Conservation (phyloP, 2,329 filamentous ascomycete genomes). For the Blastomyces parvus region DNA sequence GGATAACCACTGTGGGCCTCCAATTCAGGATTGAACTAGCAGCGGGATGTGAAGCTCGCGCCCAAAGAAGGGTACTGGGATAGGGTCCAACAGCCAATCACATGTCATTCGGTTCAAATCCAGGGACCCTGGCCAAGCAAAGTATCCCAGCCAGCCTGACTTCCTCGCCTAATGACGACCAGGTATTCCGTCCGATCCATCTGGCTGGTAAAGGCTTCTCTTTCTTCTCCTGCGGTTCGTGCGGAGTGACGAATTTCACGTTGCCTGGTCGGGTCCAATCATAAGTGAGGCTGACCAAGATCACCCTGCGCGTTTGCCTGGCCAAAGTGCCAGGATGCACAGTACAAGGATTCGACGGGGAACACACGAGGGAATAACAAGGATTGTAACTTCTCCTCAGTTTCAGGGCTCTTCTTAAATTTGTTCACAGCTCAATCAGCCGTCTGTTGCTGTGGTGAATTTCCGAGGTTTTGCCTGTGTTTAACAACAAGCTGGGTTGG, state of each 20-base stretch:
- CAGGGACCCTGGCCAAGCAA: background rate
- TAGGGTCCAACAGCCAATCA: background rate
- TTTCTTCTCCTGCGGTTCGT: background rate
- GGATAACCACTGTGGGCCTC: too few species aligned
- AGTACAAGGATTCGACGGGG: background rate
- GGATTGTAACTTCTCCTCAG: background rate
- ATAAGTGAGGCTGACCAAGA: background rate
- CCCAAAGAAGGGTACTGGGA: background rate
- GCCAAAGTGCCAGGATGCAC: background rate
- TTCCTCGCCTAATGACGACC: background rate
- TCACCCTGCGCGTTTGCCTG: background rate
- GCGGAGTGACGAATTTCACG: background rate
- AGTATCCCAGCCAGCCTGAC: background rate
- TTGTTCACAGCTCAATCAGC: background rate
- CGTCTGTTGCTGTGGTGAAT: background rate
- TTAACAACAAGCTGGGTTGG: too few species aligned
- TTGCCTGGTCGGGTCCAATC: background rate
- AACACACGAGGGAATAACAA: background rate
- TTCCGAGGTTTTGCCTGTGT: background rate
- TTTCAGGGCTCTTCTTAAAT: background rate
- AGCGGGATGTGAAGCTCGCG: background rate
- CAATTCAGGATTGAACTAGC: background rate
- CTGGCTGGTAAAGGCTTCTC: background rate
- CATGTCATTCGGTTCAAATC: background rate
- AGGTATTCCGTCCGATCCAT: constrained; percentile 6